Evolutionary conservation across 2,329 filamentous ascomycete species (phyloP).

Genomic region (Pestalotiopsis sp.): DNA sequence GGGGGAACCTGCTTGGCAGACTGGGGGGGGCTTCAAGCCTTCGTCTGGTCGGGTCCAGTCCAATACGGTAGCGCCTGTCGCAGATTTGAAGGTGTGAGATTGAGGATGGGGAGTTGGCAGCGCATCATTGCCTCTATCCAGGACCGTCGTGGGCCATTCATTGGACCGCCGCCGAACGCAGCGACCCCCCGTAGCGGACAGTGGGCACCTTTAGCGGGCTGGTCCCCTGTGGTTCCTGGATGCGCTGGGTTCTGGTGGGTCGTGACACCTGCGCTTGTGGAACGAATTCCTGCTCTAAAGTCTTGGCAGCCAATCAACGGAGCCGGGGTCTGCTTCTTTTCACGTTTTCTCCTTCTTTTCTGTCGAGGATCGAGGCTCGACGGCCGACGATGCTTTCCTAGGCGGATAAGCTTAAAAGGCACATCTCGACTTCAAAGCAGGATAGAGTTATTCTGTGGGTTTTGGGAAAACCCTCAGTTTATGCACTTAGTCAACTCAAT

Average conservation of each 20-base stretch:
- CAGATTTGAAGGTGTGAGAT: constrained; percentile 13
- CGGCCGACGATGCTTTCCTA: neutral
- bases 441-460: constrained; percentile 9
- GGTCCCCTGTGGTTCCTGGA: neutral
- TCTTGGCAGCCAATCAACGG: constrained; percentile 10
- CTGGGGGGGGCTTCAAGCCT: neutral
- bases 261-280: constrained; percentile 8
- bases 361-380: neutral
- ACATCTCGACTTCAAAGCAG: constrained; percentile 2
- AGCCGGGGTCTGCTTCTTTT: neutral
- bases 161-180: neutral
- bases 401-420: constrained; percentile 4
- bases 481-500: neutral
- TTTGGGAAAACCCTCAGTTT: neutral
- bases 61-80: constrained; percentile 1
- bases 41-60: neutral
- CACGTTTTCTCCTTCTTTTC: constrained; percentile 5
- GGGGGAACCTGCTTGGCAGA: neutral
- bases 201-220: neutral
- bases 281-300: constrained; percentile 1
- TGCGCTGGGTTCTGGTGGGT: neutral
- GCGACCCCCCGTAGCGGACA: neutral
- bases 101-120: constrained; percentile 1
- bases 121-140: constrained; percentile 5
- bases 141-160: neutral